Evolutionary conservation across 768 basidiomycete genomes (phyloP).

Genomic region (Crepidotus variabilis): DNA sequence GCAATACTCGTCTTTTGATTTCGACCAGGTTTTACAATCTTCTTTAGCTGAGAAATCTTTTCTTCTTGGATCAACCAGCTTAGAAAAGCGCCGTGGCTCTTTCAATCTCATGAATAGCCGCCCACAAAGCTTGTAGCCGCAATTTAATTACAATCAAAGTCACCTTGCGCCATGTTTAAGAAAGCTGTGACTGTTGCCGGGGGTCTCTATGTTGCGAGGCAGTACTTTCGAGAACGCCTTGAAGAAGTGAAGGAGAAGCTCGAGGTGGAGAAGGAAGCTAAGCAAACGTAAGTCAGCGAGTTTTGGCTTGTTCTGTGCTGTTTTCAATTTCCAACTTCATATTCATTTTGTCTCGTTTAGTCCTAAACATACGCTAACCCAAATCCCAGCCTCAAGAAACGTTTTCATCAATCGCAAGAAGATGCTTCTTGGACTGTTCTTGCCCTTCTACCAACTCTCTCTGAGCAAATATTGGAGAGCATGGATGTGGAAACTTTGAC

Average conservation of each 20-base stretch:
- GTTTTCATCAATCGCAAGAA: slow-evolving; percentile 76
- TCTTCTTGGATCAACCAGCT: no score
- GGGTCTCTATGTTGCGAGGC: slow-evolving; percentile 57
- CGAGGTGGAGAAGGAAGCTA: slow-evolving; percentile 56
- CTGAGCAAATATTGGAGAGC: slow-evolving; percentile 57
- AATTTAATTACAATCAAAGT: no score
- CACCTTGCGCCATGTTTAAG: slow-evolving; percentile 21
- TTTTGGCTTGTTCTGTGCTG: not conserved
- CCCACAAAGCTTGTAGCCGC: no score
- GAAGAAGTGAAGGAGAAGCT: slow-evolving; percentile 65
- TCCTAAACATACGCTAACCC: not conserved
- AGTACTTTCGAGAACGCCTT: slow-evolving; percentile 58
- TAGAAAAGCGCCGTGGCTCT: no score
- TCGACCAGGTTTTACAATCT: no score
- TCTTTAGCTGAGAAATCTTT: no score
- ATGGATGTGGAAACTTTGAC: slow-evolving; percentile 79
- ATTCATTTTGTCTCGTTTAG: not conserved
- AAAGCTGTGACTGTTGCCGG: slow-evolving; percentile 52
- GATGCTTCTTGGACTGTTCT: slow-evolving; percentile 75
- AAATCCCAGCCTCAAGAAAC: slow-evolving; percentile 52
- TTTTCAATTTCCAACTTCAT: not conserved
- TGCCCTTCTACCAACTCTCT: slow-evolving; percentile 64
- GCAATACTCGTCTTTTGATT: no score
- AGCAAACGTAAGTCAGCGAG: slow-evolving; percentile 56
- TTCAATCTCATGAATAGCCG: no score